Percentiles rank a stretch among this genome's conserved stretches.
Conservation (phyloP, 371 early-diverging fungal genomes). For the Mortierella sp. region DNA sequence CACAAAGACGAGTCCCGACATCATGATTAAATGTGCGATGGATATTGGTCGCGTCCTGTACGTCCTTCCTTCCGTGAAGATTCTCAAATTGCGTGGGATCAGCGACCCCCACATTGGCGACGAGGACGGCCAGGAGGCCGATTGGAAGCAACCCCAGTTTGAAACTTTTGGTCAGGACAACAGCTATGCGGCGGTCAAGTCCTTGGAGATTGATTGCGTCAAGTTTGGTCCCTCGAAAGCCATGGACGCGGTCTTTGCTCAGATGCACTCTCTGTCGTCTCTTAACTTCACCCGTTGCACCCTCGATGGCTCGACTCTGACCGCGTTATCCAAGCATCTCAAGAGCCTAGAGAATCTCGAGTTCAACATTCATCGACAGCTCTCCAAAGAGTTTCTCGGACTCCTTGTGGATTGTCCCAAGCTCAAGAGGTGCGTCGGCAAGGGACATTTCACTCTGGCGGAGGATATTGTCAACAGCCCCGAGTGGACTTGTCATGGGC, state of each 20-base stretch:
- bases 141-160: not conserved
- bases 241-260: not conserved
- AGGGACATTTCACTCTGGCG: not conserved
- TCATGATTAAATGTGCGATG: not conserved
- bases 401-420: not conserved
- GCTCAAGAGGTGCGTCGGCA: not conserved
- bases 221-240: not conserved
- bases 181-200: not conserved
- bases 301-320: not conserved
- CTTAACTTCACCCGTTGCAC: not conserved
- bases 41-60: not conserved
- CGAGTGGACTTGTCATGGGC: not conserved
- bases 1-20: not conserved
- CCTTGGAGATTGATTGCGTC: not conserved
- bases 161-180: not conserved
- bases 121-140: not conserved
- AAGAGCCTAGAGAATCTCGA: not conserved
- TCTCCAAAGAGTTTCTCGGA: not conserved
- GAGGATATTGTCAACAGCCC: not conserved
- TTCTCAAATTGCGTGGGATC: not conserved
- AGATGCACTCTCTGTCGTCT: not conserved
- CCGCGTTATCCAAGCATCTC: not conserved
- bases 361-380: not conserved
- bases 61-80: not conserved
- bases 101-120: not conserved